Evolutionary conservation across 257 asterid species (phyloP), one percentile per base, ranked within the genome.

Genomic region (Capsicum baccatum): DNA sequence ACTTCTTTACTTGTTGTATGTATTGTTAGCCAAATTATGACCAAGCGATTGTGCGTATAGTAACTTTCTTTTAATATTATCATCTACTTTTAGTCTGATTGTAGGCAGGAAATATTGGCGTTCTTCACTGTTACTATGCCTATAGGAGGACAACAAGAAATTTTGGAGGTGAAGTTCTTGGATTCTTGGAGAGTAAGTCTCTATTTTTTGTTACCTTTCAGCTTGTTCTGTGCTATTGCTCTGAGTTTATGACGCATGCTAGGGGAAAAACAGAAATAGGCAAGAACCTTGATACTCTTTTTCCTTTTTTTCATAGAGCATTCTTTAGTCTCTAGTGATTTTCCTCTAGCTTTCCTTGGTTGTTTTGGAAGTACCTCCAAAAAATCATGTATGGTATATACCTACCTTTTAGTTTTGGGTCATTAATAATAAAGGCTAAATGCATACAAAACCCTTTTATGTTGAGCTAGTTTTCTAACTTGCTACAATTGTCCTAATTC

Each of bases 101-200:
- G 7, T 81, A 86, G 89, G 87, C 68, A 19, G 87, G 89, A 11
- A 71, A 85, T 47, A 78, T 80, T 21, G 87, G 84, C 74, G 82
- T 69, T 52, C 85, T 86, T 50, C 89, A 87, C 80, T 85, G 90
- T 63, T 85, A 87, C 67, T 85, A 83, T 83, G 88, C 90, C 50
- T 88, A 83, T 79, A 86, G 26, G 86, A 85, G 64, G 85, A 79
- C 37, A 85, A 85, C 83, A 80, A 85, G 68, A 78, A 79, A n/a
- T 87, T 87, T 71, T 88, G 83, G 78, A 76, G 90, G 55, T 78
- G 90, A 35, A 85, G 79, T 82, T 87, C 85, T 81, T 87, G 90
- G 90, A 63, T 87, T 85, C 90, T 87, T 76, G 88, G 83, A 21
- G 73, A 62, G 87, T 84, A 47, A 84, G 87, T 84, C 39, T 62